These are phyloP conservation scores for Endotrypanum monterogeii DNA, from an alignment of 208 protist species.

Conservation along the genomic window DNA sequence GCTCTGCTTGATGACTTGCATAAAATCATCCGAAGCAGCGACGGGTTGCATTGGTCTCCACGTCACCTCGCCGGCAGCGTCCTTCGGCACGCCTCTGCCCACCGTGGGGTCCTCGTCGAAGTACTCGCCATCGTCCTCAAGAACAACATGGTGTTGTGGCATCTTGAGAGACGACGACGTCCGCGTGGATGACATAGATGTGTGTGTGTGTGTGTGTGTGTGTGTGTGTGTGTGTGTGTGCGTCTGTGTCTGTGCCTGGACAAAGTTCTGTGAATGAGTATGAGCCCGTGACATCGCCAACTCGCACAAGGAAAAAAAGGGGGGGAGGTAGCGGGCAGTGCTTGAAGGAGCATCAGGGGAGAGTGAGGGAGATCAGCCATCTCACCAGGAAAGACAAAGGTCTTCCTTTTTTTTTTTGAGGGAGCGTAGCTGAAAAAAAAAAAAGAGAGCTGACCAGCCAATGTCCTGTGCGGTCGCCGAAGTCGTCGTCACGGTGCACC, in stretches of 20 bases:
- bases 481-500: neutral
- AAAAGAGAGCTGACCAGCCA: neutral
- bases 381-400: neutral
- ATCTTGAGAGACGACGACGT: neutral
- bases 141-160: conserved; percentile 45
- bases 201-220: neutral
- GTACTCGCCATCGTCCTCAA: conserved; percentile 76
- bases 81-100: conserved; percentile 67
- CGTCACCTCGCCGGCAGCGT: conserved; percentile 43
- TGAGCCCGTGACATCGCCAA: neutral
- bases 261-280: neutral
- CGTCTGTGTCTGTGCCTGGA: no score
- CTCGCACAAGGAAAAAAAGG: neutral
- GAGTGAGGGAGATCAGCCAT: neutral
- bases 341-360: neutral
- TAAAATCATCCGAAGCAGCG: conserved; percentile 25
- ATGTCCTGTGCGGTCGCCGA: neutral
- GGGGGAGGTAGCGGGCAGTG: neutral
- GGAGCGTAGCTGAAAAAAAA: neutral
- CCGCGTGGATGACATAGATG: neutral
- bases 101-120: conserved; percentile 85
- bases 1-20: conserved; percentile 26
- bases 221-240: neutral
- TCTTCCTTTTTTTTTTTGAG: neutral
- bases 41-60: conserved; percentile 53